Evolutionary conservation across 257 asterid genomes (phyloP).

Genomic region (Solanum gracilifrons): DNA sequence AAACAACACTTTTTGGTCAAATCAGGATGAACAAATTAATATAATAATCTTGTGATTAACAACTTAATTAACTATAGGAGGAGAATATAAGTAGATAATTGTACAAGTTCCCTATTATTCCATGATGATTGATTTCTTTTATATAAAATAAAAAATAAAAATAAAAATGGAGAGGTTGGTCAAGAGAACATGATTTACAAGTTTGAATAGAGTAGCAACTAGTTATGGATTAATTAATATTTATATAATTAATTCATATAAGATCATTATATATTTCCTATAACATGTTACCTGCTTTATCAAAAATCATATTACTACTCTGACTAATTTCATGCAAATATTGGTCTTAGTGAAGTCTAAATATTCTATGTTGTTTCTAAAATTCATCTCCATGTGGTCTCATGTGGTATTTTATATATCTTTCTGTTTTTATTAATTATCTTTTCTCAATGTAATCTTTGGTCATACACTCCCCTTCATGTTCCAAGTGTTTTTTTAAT

Average conservation of each 20-base stretch:
- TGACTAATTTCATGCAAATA: background rate
- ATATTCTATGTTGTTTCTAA: background rate
- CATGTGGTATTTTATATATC: background rate
- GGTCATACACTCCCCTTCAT: background rate
- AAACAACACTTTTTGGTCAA: conserved; percentile 5
- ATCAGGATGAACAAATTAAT: background rate
- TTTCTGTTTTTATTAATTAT: background rate
- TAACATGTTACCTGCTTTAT: background rate
- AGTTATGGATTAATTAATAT: background rate
- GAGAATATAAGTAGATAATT: background rate
- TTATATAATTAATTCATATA: background rate
- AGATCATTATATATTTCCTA: background rate
- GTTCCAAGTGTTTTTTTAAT: background rate
- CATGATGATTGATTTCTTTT: background rate
- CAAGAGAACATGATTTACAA: background rate
- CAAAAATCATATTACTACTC: background rate
- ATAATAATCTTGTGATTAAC: background rate
- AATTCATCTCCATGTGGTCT: background rate
- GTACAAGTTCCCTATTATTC: background rate
- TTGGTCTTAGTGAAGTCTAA: background rate
- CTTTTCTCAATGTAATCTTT: background rate
- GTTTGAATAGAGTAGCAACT: background rate
- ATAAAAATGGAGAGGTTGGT: background rate
- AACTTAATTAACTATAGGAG: background rate
- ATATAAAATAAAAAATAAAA: no score